Percentiles rank a stretch among this genome's conserved stretches.
Conservation (phyloP, 495 filamentous ascomycete species). For the Penicillium crystallinum region DNA sequence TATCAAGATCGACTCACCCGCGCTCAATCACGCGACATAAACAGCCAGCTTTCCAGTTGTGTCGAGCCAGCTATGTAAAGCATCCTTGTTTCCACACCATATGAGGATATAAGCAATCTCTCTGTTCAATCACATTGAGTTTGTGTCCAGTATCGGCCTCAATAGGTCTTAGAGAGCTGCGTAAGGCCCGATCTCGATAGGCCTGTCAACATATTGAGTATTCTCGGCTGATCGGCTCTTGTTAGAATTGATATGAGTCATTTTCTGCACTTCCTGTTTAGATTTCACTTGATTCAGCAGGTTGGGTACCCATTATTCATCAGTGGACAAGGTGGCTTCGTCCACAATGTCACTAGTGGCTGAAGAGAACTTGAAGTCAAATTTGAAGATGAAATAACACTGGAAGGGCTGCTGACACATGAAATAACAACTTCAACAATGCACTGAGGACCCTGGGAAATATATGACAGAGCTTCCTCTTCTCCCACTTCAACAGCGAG, state of each 20-base stretch:
- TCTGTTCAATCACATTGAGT: neutral
- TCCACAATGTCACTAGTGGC: neutral
- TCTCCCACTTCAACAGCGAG: conserved; percentile 3
- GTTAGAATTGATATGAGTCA: too few relatives aligned
- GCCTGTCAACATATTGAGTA: too few relatives aligned
- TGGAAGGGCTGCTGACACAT: conserved; percentile 31
- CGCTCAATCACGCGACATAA: too few relatives aligned
- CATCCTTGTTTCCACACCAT: too few relatives aligned
- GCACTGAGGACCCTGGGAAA: neutral
- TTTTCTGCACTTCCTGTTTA: too few relatives aligned
- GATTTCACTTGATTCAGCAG: neutral
- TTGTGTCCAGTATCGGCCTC: neutral
- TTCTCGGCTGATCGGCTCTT: too few relatives aligned
- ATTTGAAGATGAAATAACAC: conserved; percentile 27
- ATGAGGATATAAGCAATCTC: too few relatives aligned
- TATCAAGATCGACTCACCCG: conserved; percentile 40
- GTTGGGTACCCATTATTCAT: conserved; percentile 8
- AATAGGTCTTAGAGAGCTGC: neutral
- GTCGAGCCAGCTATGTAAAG: too few relatives aligned
- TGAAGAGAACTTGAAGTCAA: conserved; percentile 10
- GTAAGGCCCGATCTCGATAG: neutral
- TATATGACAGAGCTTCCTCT: neutral
- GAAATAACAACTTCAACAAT: conserved; percentile 15
- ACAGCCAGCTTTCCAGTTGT: too few relatives aligned
- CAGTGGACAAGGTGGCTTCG: neutral